A percentile compares a stretch with the other conserved stretches of the same genome.
Conservation (phyloP, 148 eudicot species). For the Rhododendron vialii region DNA sequence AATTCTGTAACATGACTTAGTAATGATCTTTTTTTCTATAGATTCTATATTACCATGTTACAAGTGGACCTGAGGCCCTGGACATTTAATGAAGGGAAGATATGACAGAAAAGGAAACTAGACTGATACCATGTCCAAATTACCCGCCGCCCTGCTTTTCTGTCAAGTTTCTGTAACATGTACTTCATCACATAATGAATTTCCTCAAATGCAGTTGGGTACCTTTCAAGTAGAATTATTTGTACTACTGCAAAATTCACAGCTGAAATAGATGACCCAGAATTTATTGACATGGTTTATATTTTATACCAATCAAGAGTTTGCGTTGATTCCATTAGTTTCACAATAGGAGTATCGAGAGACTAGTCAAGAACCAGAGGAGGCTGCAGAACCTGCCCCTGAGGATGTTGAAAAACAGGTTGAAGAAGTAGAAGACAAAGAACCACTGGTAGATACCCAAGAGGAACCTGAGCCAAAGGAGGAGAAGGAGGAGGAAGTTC, state of each 20-base stretch:
- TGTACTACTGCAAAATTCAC: background rate
- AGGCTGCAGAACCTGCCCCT: constrained; percentile 35
- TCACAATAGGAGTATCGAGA: constrained; percentile 60
- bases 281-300: background rate
- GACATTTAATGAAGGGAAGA: background rate
- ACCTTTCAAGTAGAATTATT: background rate
- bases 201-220: background rate
- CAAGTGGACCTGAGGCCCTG: too few species aligned
- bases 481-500: constrained; percentile 39
- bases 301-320: constrained; percentile 8
- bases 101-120: background rate
- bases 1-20: too few species aligned
- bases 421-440: constrained; percentile 50
- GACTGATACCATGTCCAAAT: background rate
- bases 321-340: constrained; percentile 8
- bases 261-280: background rate
- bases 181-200: background rate
- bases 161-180: background rate
- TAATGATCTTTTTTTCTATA: too few species aligned
- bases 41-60: too few species aligned
- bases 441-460: constrained; percentile 35
- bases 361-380: constrained; percentile 36
- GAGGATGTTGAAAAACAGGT: constrained; percentile 38
- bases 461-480: constrained; percentile 49
- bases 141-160: too few species aligned